phyloP scores from a whole-genome alignment of 257 asterid species.

The Verbascum thapsus region DNA sequence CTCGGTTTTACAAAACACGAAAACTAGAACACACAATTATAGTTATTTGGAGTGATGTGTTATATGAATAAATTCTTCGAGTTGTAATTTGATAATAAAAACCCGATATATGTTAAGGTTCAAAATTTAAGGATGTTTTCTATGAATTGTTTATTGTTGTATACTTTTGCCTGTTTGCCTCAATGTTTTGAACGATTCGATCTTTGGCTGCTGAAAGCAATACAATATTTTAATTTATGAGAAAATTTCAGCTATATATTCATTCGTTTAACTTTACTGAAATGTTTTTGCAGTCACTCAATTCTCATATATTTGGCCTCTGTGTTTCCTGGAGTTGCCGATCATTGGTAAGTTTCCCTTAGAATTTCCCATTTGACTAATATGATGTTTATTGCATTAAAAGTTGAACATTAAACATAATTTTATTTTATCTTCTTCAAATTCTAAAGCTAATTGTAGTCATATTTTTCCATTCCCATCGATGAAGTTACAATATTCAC shows the following conservation, averaged over 20 bases:
- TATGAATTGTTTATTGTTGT: too few species aligned
- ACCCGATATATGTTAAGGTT: too few species aligned
- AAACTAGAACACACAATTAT: too few species aligned
- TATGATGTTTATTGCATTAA: neutral
- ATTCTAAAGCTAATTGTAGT: neutral
- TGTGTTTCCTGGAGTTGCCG: slow-evolving; percentile 88
- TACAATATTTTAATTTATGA: neutral
- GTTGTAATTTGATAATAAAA: too few species aligned
- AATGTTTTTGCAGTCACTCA: slow-evolving; percentile 72
- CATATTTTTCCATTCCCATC: neutral
- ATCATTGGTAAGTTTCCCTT: slow-evolving; percentile 79
- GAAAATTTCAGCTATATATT: neutral
- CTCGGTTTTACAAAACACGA: too few species aligned
- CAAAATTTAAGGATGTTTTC: too few species aligned
- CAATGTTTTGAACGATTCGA: too few species aligned
- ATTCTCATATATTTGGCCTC: slow-evolving; percentile 72
- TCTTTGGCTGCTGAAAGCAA: too few species aligned
- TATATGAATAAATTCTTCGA: too few species aligned
- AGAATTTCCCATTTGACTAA: slow-evolving; percentile 2
- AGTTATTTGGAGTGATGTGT: too few species aligned
- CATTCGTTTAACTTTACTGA: slow-evolving; percentile 4
- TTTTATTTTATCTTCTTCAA: neutral
- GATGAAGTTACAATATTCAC: neutral
- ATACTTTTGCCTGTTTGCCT: too few species aligned
- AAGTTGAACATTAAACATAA: neutral